Evolutionary conservation across 2,329 filamentous ascomycete species (phyloP).

Genomic region (Huntiella moniliformis): DNA sequence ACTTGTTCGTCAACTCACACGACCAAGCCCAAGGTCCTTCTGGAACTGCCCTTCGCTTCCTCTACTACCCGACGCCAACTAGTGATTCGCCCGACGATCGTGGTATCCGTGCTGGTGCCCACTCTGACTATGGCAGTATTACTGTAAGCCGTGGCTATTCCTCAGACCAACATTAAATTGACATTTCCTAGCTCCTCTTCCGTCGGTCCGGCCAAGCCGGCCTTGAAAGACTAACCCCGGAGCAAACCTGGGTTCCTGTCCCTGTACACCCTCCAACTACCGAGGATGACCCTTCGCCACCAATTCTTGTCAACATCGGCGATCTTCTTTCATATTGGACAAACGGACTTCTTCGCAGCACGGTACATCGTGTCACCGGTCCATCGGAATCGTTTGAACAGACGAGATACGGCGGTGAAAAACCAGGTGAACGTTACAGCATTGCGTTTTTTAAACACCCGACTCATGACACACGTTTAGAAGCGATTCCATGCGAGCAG

Average conservation of each 20-base stretch:
- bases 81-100: slow-evolving; percentile 17
- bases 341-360: slow-evolving; percentile 66
- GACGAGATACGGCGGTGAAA: slow-evolving; percentile 6
- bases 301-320: slow-evolving; percentile 63
- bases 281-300: slow-evolving; percentile 40
- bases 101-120: slow-evolving; percentile 64
- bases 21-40: slow-evolving; percentile 26
- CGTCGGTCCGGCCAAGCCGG: slow-evolving; percentile 71
- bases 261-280: slow-evolving; percentile 46
- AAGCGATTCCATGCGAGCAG: slow-evolving; percentile 39
- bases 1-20: slow-evolving; percentile 38
- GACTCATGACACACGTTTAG: slow-evolving; percentile 30
- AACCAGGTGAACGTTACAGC: slow-evolving; percentile 36
- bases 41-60: slow-evolving; percentile 45
- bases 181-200: slow-evolving; percentile 47
- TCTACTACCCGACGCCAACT: slow-evolving; percentile 47
- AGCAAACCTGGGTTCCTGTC: slow-evolving; percentile 40
- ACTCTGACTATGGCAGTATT: slow-evolving; percentile 66
- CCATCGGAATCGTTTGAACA: slow-evolving; percentile 14
- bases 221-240: slow-evolving; percentile 55
- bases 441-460: slow-evolving; percentile 55
- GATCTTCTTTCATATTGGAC: slow-evolving; percentile 72
- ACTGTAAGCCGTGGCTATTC: slow-evolving; percentile 20
- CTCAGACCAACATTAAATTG: not conserved
- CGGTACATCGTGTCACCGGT: slow-evolving; percentile 77